A percentile compares a stretch with the other conserved stretches of the same genome.
Conservation (phyloP, 495 filamentous ascomycete species). For the Penicillium riverlandense region DNA sequence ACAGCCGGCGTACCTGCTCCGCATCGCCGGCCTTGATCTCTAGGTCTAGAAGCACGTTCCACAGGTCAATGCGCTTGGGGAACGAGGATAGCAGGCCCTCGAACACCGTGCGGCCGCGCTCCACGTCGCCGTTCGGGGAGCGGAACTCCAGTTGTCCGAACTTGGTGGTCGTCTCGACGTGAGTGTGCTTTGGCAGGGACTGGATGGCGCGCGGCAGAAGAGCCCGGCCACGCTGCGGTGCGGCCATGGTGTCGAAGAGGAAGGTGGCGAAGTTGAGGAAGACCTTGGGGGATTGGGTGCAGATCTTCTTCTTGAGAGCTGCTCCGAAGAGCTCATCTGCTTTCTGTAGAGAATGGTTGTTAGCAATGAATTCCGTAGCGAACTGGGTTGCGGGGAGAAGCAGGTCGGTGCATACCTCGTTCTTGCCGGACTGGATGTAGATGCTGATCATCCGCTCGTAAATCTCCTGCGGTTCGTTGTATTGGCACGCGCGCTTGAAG, state of each 20-base stretch:
- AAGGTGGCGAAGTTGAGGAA: slow-evolving; percentile 95
- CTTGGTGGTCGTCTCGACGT: slow-evolving; percentile 71
- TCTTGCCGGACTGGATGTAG: slow-evolving; percentile 84
- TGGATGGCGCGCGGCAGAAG: slow-evolving; percentile 84
- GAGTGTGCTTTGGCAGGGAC: slow-evolving; percentile 62
- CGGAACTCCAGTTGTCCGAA: slow-evolving; percentile 90
- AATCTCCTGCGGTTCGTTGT: slow-evolving; percentile 86
- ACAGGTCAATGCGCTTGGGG: slow-evolving; percentile 83
- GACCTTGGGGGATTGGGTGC: slow-evolving; percentile 57
- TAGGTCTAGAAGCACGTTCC: slow-evolving; percentile 84
- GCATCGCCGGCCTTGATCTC: slow-evolving; percentile 62
- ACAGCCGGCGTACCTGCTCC: slow-evolving; percentile 64
- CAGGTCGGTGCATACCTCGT: slow-evolving; percentile 38
- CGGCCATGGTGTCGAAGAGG: slow-evolving; percentile 62
- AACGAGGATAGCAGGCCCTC: slow-evolving; percentile 78
- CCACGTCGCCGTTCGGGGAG: slow-evolving; percentile 72
- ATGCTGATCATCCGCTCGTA: slow-evolving; percentile 87
- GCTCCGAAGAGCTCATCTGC: slow-evolving; percentile 82
- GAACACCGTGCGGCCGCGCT: slow-evolving; percentile 91
- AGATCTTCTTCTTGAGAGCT: slow-evolving; percentile 82
- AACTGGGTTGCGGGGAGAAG: neutral
- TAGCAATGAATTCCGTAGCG: slow-evolving; percentile 16
- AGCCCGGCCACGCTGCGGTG: slow-evolving; percentile 66
- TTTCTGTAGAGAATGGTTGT: slow-evolving; percentile 48
- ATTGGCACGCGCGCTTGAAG: slow-evolving; percentile 89